Evolutionary conservation across 306 rosid genomes (phyloP).

Genomic region (barrel medic (Medicago truncatula)): DNA sequence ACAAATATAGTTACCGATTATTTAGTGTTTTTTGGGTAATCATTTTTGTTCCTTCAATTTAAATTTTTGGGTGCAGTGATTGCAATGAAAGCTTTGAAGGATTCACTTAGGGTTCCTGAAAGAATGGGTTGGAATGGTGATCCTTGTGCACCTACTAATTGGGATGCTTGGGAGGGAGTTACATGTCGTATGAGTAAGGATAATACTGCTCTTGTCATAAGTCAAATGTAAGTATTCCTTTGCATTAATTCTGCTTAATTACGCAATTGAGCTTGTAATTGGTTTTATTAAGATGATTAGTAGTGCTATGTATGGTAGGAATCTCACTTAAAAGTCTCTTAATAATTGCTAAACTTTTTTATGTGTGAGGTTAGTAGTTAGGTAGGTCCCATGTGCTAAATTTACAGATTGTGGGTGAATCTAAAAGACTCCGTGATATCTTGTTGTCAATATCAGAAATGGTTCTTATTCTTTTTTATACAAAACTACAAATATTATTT

Average conservation of each 20-base stretch:
- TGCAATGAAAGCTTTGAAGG: slow-evolving; percentile 92
- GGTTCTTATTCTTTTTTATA: slow-evolving; percentile 35
- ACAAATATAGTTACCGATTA: slow-evolving; percentile 33
- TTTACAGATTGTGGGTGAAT: slow-evolving; percentile 19
- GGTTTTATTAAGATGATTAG: slow-evolving; percentile 25
- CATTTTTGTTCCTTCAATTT: neutral
- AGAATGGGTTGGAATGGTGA: slow-evolving; percentile 99
- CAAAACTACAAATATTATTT: slow-evolving; percentile 34
- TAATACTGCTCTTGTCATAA: slow-evolving; percentile 65
- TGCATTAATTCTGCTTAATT: slow-evolving; percentile 19
- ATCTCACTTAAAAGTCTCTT: slow-evolving; percentile 31
- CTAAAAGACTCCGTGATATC: slow-evolving; percentile 32
- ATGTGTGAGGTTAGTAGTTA: slow-evolving; percentile 29
- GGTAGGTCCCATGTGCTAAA: slow-evolving; percentile 34
- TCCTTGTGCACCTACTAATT: slow-evolving; percentile 95
- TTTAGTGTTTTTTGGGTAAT: slow-evolving; percentile 11
- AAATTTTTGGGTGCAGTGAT: slow-evolving; percentile 51
- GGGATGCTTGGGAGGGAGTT: slow-evolving; percentile 99
- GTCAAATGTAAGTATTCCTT: slow-evolving; percentile 75
- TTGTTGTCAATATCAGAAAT: slow-evolving; percentile 23
- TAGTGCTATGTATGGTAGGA: neutral
- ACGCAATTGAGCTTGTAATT: slow-evolving; percentile 28
- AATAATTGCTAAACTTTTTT: slow-evolving; percentile 31
- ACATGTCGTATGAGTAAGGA: slow-evolving; percentile 74
- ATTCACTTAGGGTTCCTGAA: slow-evolving; percentile 80